These are phyloP conservation scores for Lepidium didymum DNA, from an alignment of 345 rosid species.

Conservation along the genomic window DNA sequence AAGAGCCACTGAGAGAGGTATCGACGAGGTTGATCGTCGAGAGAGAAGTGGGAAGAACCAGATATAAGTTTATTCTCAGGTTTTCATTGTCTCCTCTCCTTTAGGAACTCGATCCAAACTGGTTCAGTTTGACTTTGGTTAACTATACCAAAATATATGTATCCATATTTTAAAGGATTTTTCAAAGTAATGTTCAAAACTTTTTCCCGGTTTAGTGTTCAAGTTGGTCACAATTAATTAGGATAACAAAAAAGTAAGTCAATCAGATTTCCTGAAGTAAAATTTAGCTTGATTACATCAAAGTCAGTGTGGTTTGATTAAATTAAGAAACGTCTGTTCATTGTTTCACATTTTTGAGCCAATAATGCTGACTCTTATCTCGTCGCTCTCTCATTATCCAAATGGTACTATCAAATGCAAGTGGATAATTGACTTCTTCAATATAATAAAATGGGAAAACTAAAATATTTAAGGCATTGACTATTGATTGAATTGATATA, in stretches of 20 bases:
- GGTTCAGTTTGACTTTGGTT: not conserved
- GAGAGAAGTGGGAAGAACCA: too few relatives aligned
- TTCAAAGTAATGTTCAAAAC: not conserved
- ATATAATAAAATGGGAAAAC: not conserved
- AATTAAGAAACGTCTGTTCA: not conserved
- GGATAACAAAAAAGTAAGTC: not conserved
- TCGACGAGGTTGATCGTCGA: too few relatives aligned
- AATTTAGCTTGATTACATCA: not conserved
- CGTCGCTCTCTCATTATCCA: not conserved
- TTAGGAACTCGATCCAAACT: not conserved
- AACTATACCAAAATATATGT: not conserved
- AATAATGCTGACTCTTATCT: not conserved
- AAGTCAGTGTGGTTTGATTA: not conserved
- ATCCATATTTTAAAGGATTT: not conserved
- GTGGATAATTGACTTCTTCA: constrained; percentile 6
- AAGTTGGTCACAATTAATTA: not conserved
- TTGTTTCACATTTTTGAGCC: not conserved
- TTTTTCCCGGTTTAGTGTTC: not conserved
- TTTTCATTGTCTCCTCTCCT: not conserved
- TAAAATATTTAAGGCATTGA: not conserved
- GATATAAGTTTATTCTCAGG: not conserved
- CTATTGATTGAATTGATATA: not conserved
- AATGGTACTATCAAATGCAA: not conserved
- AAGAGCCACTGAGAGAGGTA: too few relatives aligned
- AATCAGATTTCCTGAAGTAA: not conserved